These are phyloP conservation scores for Borovskyia barvae DNA, from an alignment of 208 protist genomes.

Conservation along the genomic window DNA sequence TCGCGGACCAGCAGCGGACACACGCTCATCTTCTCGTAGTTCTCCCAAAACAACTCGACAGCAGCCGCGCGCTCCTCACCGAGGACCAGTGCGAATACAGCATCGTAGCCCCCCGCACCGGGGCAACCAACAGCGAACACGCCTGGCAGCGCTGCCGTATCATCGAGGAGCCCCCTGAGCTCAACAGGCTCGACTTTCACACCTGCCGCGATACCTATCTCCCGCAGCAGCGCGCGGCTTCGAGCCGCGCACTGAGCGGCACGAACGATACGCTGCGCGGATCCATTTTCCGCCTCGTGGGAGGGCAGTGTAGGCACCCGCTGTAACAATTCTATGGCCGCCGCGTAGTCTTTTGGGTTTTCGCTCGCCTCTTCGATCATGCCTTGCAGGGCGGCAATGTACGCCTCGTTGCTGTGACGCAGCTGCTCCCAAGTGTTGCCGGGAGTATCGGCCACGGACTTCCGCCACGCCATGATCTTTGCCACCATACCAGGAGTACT, in stretches of 20 bases:
- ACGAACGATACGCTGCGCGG: slow-evolving; percentile 41
- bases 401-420: slow-evolving; percentile 61
- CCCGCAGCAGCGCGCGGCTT: slow-evolving; percentile 49
- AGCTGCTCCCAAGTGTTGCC: slow-evolving; percentile 77
- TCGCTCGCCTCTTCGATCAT: slow-evolving; percentile 25
- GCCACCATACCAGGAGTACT: slow-evolving; percentile 95
- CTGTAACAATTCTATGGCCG: slow-evolving; percentile 27
- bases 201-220: slow-evolving; percentile 79
- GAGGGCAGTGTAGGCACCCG: neutral
- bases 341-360: slow-evolving; percentile 20
- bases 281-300: slow-evolving; percentile 1
- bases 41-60: slow-evolving; percentile 81
- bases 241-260: slow-evolving; percentile 35
- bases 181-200: slow-evolving; percentile 88
- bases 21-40: slow-evolving; percentile 50
- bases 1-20: slow-evolving; percentile 84
- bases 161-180: slow-evolving; percentile 81
- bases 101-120: slow-evolving; percentile 94
- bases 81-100: slow-evolving; percentile 88
- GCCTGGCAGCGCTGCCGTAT: slow-evolving; percentile 78
- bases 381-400: slow-evolving; percentile 50
- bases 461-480: slow-evolving; percentile 91
- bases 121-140: slow-evolving; percentile 93
- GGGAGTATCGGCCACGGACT: slow-evolving; percentile 30
- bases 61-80: slow-evolving; percentile 48